These are phyloP conservation scores for Colletotrichum neosansevieriae DNA, from an alignment of 2,329 filamentous ascomycete species.

Conservation along the genomic window DNA sequence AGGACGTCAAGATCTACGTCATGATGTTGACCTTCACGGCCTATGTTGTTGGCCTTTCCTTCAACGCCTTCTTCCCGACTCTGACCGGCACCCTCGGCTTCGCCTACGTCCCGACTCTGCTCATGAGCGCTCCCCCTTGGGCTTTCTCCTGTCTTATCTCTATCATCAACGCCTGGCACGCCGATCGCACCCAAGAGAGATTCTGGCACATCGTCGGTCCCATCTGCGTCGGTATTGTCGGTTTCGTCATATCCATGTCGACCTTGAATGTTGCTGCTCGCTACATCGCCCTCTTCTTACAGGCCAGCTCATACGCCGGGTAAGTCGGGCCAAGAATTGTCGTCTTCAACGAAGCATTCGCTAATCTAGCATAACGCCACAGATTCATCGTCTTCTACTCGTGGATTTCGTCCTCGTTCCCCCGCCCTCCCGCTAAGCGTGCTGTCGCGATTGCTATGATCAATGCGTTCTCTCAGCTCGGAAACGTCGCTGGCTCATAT, in stretches of 20 bases:
- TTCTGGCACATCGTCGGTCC: slow-evolving; percentile 70
- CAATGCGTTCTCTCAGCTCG: slow-evolving; percentile 69
- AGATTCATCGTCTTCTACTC: slow-evolving; percentile 68
- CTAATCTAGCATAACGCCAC: slow-evolving; percentile 12
- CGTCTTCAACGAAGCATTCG: not conserved
- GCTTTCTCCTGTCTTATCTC: slow-evolving; percentile 70
- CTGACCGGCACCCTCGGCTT: slow-evolving; percentile 67
- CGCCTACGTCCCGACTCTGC: slow-evolving; percentile 62
- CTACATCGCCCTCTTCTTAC: slow-evolving; percentile 71
- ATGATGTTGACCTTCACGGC: slow-evolving; percentile 73
- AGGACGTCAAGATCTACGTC: slow-evolving; percentile 72
- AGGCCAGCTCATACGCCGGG: slow-evolving; percentile 68
- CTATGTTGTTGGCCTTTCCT: slow-evolving; percentile 69
- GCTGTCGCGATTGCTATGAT: slow-evolving; percentile 71
- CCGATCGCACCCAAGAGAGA: slow-evolving; percentile 67
- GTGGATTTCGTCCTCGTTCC: slow-evolving; percentile 69
- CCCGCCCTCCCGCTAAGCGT: slow-evolving; percentile 70
- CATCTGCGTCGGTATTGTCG: slow-evolving; percentile 64
- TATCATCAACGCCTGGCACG: slow-evolving; percentile 66
- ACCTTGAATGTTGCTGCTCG: slow-evolving; percentile 67
- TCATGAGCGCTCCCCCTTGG: slow-evolving; percentile 70
- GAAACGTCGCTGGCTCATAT: slow-evolving; percentile 71
- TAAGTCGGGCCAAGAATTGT: not conserved
- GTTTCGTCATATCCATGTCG: slow-evolving; percentile 71
- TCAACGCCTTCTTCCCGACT: slow-evolving; percentile 70